Evolutionary conservation across 2,329 filamentous ascomycete species (phyloP).

Genomic region (Paraphaeosphaeria minitans): DNA sequence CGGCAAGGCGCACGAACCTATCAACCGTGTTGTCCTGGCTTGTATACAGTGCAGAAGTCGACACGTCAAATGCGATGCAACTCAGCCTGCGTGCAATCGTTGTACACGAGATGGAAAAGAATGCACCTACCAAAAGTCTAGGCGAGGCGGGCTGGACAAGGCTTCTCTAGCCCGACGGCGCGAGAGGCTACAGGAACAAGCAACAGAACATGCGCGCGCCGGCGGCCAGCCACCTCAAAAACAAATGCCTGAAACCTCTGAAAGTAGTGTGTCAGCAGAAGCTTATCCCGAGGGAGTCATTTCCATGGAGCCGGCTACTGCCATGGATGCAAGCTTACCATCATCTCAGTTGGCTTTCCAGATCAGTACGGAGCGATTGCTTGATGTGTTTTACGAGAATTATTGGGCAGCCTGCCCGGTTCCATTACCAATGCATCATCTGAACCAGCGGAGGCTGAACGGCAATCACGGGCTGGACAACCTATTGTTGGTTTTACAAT

Average conservation of each 20-base stretch:
- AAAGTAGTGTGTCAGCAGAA: background rate
- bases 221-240: background rate
- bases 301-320: constrained; percentile 7
- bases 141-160: constrained; percentile 42
- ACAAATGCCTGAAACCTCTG: background rate
- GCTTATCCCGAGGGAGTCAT: background rate
- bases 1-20: constrained; percentile 22
- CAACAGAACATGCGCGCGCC: constrained; percentile 20
- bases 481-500: constrained; percentile 35
- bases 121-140: constrained; percentile 39
- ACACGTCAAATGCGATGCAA: constrained; percentile 44
- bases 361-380: constrained; percentile 32
- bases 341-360: constrained; percentile 28
- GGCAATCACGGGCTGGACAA: constrained; percentile 28
- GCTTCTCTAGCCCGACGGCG: constrained; percentile 37
- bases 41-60: constrained; percentile 42
- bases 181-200: constrained; percentile 34
- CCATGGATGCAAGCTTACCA: constrained; percentile 6
- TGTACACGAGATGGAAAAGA: constrained; percentile 42
- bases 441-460: constrained; percentile 27
- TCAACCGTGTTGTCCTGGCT: constrained; percentile 38
- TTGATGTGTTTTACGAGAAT: constrained; percentile 46
- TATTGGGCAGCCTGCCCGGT: constrained; percentile 62
- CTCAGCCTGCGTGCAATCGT: constrained; percentile 36
- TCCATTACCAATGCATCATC: constrained; percentile 54